These are phyloP conservation scores for Leptoxyphium fumago DNA, from an alignment of 2,329 filamentous ascomycete genomes.

Conservation along the genomic window DNA sequence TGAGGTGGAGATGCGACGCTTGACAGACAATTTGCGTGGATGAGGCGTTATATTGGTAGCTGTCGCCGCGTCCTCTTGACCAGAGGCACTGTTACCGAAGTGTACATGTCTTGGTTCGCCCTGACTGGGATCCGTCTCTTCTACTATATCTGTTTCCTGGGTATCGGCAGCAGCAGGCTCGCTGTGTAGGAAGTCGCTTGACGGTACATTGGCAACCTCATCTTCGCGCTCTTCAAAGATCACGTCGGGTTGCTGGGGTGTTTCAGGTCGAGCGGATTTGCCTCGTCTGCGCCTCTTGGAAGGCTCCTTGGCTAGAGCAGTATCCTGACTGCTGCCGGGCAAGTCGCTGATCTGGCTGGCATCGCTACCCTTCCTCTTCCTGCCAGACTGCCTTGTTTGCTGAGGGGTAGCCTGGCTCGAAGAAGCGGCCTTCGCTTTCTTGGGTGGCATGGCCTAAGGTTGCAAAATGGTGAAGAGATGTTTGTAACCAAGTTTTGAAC, in stretches of 20 bases:
- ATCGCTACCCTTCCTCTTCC: conserved; percentile 16
- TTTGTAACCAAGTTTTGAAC: too few species aligned
- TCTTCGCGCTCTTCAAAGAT: conserved; percentile 16
- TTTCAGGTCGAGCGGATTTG: conserved; percentile 3
- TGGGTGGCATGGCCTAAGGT: conserved; percentile 11
- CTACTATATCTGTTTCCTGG: background rate
- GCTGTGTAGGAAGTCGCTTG: background rate
- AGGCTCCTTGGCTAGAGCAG: conserved; percentile 4
- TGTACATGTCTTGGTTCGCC: conserved; percentile 13
- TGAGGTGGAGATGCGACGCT: conserved; percentile 19
- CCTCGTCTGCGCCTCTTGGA: conserved; percentile 13
- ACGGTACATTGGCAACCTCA: conserved; percentile 1
- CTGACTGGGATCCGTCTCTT: background rate
- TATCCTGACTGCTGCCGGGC: conserved; percentile 11
- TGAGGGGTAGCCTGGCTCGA: conserved; percentile 7
- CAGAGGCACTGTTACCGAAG: conserved; percentile 11
- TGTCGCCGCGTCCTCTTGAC: conserved; percentile 10
- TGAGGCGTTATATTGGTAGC: conserved; percentile 20
- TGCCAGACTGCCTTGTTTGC: conserved; percentile 6
- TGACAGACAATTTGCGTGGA: conserved; percentile 14
- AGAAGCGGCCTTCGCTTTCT: conserved; percentile 8
- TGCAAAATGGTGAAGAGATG: too few species aligned
- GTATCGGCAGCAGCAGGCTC: background rate
- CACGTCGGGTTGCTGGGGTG: conserved; percentile 10
- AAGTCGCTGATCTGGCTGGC: conserved; percentile 11